Conservation (phyloP, 2,329 filamentous ascomycete species). For the Bipolaris gigantea region DNA sequence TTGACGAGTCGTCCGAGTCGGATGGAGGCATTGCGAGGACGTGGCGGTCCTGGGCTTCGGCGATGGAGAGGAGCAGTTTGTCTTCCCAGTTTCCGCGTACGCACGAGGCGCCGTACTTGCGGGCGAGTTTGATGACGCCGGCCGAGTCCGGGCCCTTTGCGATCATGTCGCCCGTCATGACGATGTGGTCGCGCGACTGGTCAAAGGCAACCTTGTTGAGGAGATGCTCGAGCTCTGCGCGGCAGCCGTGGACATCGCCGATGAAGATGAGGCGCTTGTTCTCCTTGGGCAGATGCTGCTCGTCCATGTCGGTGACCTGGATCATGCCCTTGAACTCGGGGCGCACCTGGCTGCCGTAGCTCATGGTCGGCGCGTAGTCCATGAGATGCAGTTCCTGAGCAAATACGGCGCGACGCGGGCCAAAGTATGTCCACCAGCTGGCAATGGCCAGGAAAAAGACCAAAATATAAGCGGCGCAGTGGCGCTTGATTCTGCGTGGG, state of each 20-base stretch:
- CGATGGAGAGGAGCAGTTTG: constrained; percentile 69
- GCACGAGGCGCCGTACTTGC: constrained; percentile 72
- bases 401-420: constrained; percentile 42
- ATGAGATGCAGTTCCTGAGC: constrained; percentile 42
- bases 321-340: constrained; percentile 55
- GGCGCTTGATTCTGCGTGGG: constrained; percentile 42
- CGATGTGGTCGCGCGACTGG: constrained; percentile 54
- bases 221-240: constrained; percentile 60
- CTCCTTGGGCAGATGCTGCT: constrained; percentile 49
- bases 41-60: constrained; percentile 39
- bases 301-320: constrained; percentile 54
- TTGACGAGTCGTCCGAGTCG: constrained; percentile 30
- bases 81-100: constrained; percentile 96
- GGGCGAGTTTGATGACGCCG: constrained; percentile 75
- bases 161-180: constrained; percentile 53
- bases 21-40: constrained; percentile 18
- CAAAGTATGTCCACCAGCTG: constrained; percentile 43
- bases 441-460: constrained; percentile 35
- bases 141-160: constrained; percentile 79
- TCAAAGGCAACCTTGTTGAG: constrained; percentile 69
- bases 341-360: constrained; percentile 53
- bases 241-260: constrained; percentile 92
- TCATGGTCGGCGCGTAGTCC: constrained; percentile 27
- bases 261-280: constrained; percentile 72
- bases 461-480: constrained; percentile 38